Evolutionary conservation across 345 rosid genomes (phyloP).

Genomic region (Moricandia arvensis): DNA sequence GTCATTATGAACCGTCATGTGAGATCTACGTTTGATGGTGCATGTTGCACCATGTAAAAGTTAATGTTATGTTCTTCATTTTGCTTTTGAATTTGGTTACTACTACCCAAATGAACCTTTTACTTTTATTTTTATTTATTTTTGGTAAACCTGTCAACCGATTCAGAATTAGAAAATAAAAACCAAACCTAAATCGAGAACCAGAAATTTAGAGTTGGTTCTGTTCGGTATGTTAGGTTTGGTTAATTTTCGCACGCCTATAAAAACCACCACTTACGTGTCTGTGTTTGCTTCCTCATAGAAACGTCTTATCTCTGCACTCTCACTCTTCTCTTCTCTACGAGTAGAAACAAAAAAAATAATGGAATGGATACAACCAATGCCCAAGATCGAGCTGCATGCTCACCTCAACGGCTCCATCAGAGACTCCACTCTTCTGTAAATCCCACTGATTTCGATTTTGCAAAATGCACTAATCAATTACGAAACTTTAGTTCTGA

Average conservation of each 20-base stretch:
- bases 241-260: background rate
- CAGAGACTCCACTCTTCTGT: slow-evolving; percentile 87
- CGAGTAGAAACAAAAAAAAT: background rate
- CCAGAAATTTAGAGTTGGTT: background rate
- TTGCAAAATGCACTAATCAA: background rate
- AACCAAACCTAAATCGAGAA: background rate
- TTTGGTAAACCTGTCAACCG: background rate
- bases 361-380: slow-evolving; percentile 63
- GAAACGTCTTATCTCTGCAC: slow-evolving; percentile 29
- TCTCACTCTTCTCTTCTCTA: too few relatives aligned
- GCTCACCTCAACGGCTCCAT: slow-evolving; percentile 99
- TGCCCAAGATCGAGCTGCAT: slow-evolving; percentile 93
- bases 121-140: too few relatives aligned
- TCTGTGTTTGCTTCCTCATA: slow-evolving; percentile 1
- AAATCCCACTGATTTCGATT: slow-evolving; percentile 4
- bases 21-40: too few relatives aligned
- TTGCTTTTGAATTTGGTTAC: too few relatives aligned
- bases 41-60: too few relatives aligned
- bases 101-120: too few relatives aligned
- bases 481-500: background rate
- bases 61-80: too few relatives aligned
- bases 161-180: background rate
- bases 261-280: background rate
- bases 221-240: background rate
- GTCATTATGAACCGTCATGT: too few relatives aligned